phyloP scores from a whole-genome alignment of 306 rosid genomes.

The Argentina anserina region DNA sequence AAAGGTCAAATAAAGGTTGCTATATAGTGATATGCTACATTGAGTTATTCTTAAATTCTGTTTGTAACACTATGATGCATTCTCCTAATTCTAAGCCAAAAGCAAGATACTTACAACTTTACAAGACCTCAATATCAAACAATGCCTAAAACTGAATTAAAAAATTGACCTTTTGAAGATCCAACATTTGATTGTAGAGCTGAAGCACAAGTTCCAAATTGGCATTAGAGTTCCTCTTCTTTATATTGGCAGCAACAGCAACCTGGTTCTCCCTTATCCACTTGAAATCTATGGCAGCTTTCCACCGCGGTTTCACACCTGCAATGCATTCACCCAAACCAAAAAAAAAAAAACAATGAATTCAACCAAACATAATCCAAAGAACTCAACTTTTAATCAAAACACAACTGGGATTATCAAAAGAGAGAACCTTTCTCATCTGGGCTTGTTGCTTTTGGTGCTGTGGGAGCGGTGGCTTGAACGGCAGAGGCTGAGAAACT shows the following conservation, averaged over 20 bases:
- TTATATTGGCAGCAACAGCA: conserved; percentile 59
- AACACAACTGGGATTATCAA: not conserved
- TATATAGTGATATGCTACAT: not conserved
- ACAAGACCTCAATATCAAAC: not conserved
- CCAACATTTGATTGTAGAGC: conserved; percentile 60
- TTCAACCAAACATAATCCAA: not conserved
- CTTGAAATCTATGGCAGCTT: conserved; percentile 85
- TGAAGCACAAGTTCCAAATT: conserved; percentile 75
- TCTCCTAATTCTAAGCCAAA: not conserved
- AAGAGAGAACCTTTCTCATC: conserved; percentile 47
- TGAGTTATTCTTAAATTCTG: not conserved
- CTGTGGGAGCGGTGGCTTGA: conserved; percentile 31
- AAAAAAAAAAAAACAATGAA: not conserved
- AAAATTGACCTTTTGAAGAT: conserved; percentile 78
- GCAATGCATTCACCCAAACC: conserved; percentile 17
- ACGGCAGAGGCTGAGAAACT: conserved; percentile 48
- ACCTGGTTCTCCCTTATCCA: conserved; percentile 93
- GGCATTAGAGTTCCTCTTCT: conserved; percentile 70
- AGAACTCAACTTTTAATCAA: not conserved
- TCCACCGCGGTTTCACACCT: conserved; percentile 77
- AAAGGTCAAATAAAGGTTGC: too few species aligned
- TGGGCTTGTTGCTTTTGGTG: conserved; percentile 9
- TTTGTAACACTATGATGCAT: not conserved
- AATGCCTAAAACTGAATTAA: not conserved
- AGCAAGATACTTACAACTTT: not conserved